These are phyloP conservation scores for Penium margaritaceum DNA, from an alignment of 139 green algal genomes.

Conservation along the genomic window DNA sequence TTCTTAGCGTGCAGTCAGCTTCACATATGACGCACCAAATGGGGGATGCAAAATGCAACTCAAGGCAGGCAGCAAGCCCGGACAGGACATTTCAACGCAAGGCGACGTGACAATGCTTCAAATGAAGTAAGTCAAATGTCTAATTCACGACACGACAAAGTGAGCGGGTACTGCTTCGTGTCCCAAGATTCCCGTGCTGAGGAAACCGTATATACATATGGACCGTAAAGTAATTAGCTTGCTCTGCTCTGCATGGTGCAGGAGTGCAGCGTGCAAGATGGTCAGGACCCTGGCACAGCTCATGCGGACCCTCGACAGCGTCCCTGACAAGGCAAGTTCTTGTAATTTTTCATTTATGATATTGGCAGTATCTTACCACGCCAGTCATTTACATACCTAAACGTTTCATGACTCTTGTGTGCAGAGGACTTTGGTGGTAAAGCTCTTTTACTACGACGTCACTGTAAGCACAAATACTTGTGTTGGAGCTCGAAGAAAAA, in stretches of 20 bases:
- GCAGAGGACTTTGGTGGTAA: constrained; percentile 39
- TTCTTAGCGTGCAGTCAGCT: not conserved
- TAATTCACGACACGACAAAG: not conserved
- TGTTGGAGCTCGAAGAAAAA: not conserved
- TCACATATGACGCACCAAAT: not conserved
- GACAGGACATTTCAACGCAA: constrained; percentile 17
- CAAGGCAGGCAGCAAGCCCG: not conserved
- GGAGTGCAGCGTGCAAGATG: constrained; percentile 38
- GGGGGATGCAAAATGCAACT: not conserved
- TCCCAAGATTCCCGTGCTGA: too few species aligned
- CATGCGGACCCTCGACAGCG: constrained; percentile 36
- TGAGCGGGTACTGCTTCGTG: not conserved
- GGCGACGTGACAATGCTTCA: constrained; percentile 10
- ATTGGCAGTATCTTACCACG: not conserved
- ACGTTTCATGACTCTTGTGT: not conserved
- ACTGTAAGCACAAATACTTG: constrained; percentile 21
- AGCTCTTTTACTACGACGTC: constrained; percentile 40
- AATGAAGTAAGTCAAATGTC: constrained; percentile 30
- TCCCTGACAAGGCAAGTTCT: constrained; percentile 38
- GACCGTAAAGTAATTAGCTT: too few species aligned
- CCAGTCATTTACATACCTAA: not conserved
- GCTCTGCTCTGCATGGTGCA: too few species aligned
- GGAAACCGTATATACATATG: too few species aligned
- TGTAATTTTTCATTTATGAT: not conserved
- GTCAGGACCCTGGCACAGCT: constrained; percentile 42